phyloP scores from a whole-genome alignment of 257 asterid genomes.

The Oldenlandia corymbosa region DNA sequence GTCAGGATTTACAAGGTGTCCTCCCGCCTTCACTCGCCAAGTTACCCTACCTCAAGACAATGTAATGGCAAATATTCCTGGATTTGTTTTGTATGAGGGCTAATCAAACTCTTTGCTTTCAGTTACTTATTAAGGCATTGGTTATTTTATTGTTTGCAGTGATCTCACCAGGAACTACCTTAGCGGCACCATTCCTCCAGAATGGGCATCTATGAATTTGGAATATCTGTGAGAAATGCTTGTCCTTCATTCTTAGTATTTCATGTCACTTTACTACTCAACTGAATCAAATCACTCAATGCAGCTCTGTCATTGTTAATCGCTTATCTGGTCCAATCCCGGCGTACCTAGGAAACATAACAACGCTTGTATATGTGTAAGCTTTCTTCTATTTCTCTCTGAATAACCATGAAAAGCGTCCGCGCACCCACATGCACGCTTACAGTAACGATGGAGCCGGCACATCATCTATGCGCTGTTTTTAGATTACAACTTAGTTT shows the following conservation, averaged over 20 bases:
- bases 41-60: slow-evolving; percentile 35
- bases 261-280: no score
- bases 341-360: slow-evolving; percentile 45
- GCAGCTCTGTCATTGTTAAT: slow-evolving; percentile 39
- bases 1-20: slow-evolving; percentile 59
- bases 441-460: background rate
- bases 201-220: slow-evolving; percentile 50
- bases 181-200: slow-evolving; percentile 52
- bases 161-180: slow-evolving; percentile 51
- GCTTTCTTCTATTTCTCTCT: slow-evolving; percentile 14
- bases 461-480: background rate
- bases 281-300: slow-evolving; percentile 2
- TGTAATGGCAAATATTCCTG: slow-evolving; percentile 27
- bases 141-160: slow-evolving; percentile 27
- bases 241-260: background rate
- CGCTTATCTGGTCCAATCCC: slow-evolving; percentile 64
- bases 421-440: background rate
- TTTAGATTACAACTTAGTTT: background rate
- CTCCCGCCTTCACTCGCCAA: slow-evolving; percentile 56
- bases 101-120: background rate
- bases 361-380: slow-evolving; percentile 36
- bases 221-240: slow-evolving; percentile 37
- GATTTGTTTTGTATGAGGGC: background rate
- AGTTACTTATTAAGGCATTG: background rate
- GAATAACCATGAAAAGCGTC: background rate